Evolutionary conservation across 106 monocot genomes (phyloP), one percentile per base, ranked within the genome.

Genomic region (Cymbidium sinense): DNA sequence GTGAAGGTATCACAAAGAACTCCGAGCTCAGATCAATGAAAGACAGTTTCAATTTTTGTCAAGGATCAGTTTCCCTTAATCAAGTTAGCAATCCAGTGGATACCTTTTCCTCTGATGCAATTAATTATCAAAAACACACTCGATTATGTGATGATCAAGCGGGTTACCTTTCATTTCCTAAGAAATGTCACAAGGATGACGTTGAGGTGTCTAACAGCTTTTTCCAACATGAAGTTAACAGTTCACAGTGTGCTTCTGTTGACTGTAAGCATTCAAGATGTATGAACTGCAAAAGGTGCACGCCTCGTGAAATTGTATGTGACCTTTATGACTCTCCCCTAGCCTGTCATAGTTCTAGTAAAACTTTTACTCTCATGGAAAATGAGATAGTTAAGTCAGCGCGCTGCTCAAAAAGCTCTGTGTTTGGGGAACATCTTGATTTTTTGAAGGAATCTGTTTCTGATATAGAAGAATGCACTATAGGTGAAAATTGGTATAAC

Each of bases 91-190:
- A 33, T 52, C 54, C 65, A 1, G 15, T 81, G 27, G 76, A 89
- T 15, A 81, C 79, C 21, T 43, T 73, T 76, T 35, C 28, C 51
- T 64, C 79, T 76, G 76, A 81, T 67, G 71, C 19, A 47, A 73
- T 65, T 83, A 47, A 70, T 86, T n/a, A 75, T 87, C 25, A 73
- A 30, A 70, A 47, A 30, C 73, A 81, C 36, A 70, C 75, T 75
- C 75, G 20, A 64, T 77, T 82, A 81, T 15, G 21, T 34, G 81
- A 43, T 70, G 75, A 67, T 28, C 19, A 29, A 34, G 52, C 35
- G 51, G 8, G 50, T 34, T n/a, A 6, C 67, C 67, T 70, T 75
- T 81, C 77, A 70, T 43, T 55, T 21, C 62, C 85, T 70, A 85
- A 78, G 62, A 79, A 69, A 81, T 83, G 81, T 39, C 67, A 39